Evolutionary conservation across 352 stramenopile species (phyloP), one percentile per base, ranked within the genome.

Genomic region (Blastocystis sp.): DNA sequence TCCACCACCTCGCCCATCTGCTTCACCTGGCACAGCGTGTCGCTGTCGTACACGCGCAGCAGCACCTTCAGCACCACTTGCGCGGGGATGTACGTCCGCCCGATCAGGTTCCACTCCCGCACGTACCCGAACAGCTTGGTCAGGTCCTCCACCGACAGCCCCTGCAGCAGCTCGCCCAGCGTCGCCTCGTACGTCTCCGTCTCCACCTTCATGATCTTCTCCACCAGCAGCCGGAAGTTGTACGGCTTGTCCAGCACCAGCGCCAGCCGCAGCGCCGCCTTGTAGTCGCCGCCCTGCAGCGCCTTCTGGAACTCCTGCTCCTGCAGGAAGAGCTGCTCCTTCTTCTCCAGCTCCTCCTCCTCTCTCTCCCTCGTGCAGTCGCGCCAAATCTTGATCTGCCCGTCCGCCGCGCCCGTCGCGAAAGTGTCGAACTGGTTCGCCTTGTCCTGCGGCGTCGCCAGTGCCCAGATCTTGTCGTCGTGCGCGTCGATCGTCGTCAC

Each of bases 101-200:
- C 94, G 88, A 98, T 96, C 70, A 96, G 98, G 90, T 98, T 98
- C 96, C 96, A 99, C 80, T 98, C 96, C 62, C 94, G 92, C 79
- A 97, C 92, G 92, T 97, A 98, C 45, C 93, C 91, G 11, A 98
- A 91, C 21, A 98, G 92, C 90, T 95, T 94, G 74, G 90, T 91
- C 41, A 98, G 91, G 62, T 95, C 90, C 56, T 95, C 93, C 64
- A 93, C 91, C 45, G 91, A 88, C 87, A 97, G 94, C 45, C 91
- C 94, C 60, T 90, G 91, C 17, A 96, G 90, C 7, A 91, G 90
- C 71, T 94, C 91, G 62, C 91, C 88, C 61, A 86, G 43, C 41
- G 52, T 40, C 17, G 48, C 28, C 59, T 89, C 60, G 41, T 65
- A 66, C 11, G 56, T 34, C 48, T 70, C 62, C 19, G 62, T 38